These are phyloP conservation scores for Pseudisothecium myosuroides DNA, from an alignment of 225 moss, liverwort and hornwort species.

Conservation along the genomic window DNA sequence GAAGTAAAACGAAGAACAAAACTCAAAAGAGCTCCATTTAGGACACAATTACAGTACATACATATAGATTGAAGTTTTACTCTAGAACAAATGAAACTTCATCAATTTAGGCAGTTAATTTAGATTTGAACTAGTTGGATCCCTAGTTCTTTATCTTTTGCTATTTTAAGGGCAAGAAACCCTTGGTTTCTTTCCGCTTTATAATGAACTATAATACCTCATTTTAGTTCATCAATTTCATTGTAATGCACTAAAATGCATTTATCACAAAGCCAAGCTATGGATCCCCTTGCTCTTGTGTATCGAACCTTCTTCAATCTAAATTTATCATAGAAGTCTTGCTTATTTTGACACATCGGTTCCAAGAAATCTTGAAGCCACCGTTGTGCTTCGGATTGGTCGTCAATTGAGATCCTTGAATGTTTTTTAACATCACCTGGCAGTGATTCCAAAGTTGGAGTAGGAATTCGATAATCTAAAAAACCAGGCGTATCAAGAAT, in stretches of 20 bases:
- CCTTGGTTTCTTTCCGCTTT: fast-evolving
- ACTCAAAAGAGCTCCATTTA: too few species aligned
- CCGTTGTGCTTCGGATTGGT: background rate
- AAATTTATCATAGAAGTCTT: background rate
- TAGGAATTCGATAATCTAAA: background rate
- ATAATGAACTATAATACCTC: background rate
- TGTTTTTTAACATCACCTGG: fast-evolving
- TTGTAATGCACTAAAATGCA: fast-evolving
- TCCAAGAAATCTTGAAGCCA: background rate
- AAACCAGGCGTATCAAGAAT: background rate
- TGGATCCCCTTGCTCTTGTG: fast-evolving
- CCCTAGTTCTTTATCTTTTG: fast-evolving
- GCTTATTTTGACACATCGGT: background rate
- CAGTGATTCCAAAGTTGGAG: background rate
- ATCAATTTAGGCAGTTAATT: too few species aligned
- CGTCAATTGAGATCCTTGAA: fast-evolving
- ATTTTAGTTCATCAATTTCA: background rate
- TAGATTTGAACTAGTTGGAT: too few species aligned
- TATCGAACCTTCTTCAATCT: background rate
- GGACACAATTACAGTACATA: too few species aligned
- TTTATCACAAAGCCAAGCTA: background rate
- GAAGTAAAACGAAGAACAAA: too few species aligned
- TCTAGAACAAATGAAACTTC: too few species aligned
- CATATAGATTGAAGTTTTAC: too few species aligned
- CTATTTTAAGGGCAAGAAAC: fast-evolving